phyloP scores from a whole-genome alignment of 2,329 filamentous ascomycete genomes.

The Dactylellina parvicollis region DNA sequence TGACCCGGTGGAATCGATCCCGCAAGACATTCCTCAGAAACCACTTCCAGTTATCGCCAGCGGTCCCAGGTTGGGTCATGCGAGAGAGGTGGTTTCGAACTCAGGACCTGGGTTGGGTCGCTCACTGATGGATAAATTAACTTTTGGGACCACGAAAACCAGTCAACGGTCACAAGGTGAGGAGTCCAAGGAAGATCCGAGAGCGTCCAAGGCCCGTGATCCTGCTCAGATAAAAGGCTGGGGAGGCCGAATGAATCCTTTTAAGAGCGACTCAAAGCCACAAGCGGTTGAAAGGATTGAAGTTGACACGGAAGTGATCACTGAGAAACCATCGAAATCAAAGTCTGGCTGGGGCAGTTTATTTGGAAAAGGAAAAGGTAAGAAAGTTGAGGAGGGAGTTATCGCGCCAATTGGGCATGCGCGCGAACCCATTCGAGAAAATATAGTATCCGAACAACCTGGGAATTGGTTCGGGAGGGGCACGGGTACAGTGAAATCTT shows the following conservation, averaged over 20 bases:
- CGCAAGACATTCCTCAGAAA: too few relatives aligned
- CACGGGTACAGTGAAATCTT: conserved; percentile 12
- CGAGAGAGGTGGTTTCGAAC: neutral
- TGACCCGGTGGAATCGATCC: too few relatives aligned
- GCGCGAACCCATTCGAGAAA: conserved; percentile 10
- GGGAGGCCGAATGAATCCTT: conserved; percentile 15
- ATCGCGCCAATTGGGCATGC: conserved; percentile 16
- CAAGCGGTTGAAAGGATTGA: neutral
- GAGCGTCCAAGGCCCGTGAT: neutral
- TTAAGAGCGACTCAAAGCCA: conserved; percentile 1
- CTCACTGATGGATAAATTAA: conserved; percentile 7
- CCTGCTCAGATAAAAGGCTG: conserved; percentile 7
- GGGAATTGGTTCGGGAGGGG: conserved; percentile 1
- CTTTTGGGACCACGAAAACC: conserved; percentile 4
- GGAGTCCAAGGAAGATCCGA: conserved; percentile 24
- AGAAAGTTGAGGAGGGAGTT: neutral
- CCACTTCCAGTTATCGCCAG: neutral
- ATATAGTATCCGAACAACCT: neutral
- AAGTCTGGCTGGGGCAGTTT: conserved; percentile 1
- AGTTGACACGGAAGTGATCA: conserved; percentile 12
- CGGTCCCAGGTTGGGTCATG: too few relatives aligned
- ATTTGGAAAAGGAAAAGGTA: conserved; percentile 19
- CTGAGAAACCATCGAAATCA: neutral
- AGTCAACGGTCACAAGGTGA: conserved; percentile 4
- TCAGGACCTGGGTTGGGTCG: neutral